Evolutionary conservation across 2,329 filamentous ascomycete species (phyloP).

Genomic region (Curvularia verruculosa): DNA sequence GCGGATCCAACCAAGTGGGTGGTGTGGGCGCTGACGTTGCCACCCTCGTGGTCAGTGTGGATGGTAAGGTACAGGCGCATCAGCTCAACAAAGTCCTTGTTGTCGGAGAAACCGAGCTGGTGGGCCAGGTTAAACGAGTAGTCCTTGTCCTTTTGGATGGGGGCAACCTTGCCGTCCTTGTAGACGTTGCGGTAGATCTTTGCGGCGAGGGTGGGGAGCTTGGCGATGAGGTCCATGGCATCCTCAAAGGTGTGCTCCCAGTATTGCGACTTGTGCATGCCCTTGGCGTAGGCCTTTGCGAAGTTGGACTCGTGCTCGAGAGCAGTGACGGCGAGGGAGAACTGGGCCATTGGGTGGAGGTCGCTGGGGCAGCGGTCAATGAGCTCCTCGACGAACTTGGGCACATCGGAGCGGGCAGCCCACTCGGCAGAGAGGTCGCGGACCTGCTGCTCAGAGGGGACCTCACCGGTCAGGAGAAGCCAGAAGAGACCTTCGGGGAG

Average conservation of each 20-base stretch:
- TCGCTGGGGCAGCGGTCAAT: slow-evolving; percentile 99
- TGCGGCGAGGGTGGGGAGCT: slow-evolving; percentile 96
- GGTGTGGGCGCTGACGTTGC: slow-evolving; percentile 97
- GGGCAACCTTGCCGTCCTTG: slow-evolving; percentile 98
- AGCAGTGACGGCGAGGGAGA: slow-evolving; percentile 95
- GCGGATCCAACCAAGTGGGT: slow-evolving; percentile 97
- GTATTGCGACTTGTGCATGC: slow-evolving; percentile 99
- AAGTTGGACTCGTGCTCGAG: slow-evolving; percentile 98
- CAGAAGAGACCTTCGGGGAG: slow-evolving; percentile 99
- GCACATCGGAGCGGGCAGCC: slow-evolving; percentile 95
- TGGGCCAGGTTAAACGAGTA: slow-evolving; percentile 99
- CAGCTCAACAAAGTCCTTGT: slow-evolving; percentile 96
- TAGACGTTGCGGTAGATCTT: slow-evolving; percentile 99
- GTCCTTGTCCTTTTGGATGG: slow-evolving; percentile 98
- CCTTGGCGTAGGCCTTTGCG: slow-evolving; percentile 98
- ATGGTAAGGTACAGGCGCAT: slow-evolving; percentile 99
- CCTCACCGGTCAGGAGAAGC: slow-evolving; percentile 97
- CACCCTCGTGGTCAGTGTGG: slow-evolving; percentile 99
- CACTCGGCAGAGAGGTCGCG: slow-evolving; percentile 97
- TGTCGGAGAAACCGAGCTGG: slow-evolving; percentile 95
- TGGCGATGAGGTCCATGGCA: slow-evolving; percentile 99
- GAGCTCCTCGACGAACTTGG: slow-evolving; percentile 98
- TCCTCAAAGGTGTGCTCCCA: slow-evolving; percentile 99
- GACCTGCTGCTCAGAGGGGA: slow-evolving; percentile 97
- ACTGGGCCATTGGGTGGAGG: slow-evolving; percentile 99